Evolutionary conservation across 2,329 filamentous ascomycete species (phyloP).

Genomic region (Trichoderma koningii): DNA sequence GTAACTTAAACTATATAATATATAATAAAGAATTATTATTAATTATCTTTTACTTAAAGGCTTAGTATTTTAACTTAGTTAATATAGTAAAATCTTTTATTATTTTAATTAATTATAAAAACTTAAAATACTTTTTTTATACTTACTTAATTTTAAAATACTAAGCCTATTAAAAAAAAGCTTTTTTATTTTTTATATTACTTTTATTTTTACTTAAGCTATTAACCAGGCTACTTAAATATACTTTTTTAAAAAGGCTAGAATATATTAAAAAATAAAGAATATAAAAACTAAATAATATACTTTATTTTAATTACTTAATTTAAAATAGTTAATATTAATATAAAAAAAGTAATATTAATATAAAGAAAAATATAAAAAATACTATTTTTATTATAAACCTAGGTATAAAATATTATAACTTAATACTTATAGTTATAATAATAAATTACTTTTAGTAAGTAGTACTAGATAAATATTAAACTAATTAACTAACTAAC

Average conservation of each 20-base stretch:
- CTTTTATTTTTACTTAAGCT: not conserved
- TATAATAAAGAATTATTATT: no score
- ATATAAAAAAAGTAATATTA: not conserved
- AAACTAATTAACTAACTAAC: no score
- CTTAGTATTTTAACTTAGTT: not conserved
- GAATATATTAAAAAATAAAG: no score
- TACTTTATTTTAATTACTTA: not conserved
- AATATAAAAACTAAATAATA: not conserved
- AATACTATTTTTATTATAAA: no score
- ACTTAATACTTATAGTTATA: no score
- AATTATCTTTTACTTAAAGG: not conserved
- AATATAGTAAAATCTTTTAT: not conserved
- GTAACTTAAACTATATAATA: slow-evolving; percentile 6
- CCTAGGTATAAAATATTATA: no score
- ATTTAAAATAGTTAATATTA: no score
- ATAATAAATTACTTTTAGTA: no score
- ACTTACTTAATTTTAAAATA: not conserved
- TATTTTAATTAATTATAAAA: slow-evolving; percentile 3
- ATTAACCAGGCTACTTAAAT: no score
- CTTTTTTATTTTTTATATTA: not conserved
- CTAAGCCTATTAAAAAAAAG: not conserved
- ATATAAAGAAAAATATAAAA: no score
- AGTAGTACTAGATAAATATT: no score
- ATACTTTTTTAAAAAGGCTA: no score
- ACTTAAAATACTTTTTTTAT: not conserved